Conservation (phyloP, 2,329 filamentous ascomycete species). For the Exutisphaerella laricina region DNA sequence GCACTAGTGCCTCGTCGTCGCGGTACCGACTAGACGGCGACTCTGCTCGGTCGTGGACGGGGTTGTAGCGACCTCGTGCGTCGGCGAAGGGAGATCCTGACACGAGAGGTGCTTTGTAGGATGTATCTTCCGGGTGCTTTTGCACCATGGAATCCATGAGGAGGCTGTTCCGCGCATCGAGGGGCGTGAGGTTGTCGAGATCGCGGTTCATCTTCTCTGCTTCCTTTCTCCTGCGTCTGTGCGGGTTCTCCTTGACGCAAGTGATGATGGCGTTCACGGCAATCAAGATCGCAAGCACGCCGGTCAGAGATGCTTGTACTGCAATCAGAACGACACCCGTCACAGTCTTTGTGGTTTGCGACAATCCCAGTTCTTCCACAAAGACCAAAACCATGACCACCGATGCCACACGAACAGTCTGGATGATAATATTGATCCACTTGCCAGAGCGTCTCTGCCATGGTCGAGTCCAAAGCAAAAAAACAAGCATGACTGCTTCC, state of each 20-base stretch:
- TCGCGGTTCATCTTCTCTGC: conserved; percentile 75
- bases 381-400: conserved; percentile 87
- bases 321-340: conserved; percentile 89
- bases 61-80: conserved; percentile 30
- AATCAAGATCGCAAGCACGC: conserved; percentile 77
- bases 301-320: conserved; percentile 82
- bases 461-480: conserved; percentile 79
- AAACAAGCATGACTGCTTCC: conserved; percentile 69
- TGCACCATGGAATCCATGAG: conserved; percentile 57
- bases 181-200: conserved; percentile 74
- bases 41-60: conserved; percentile 26
- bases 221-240: conserved; percentile 71
- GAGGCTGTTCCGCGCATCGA: conserved; percentile 81
- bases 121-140: conserved; percentile 30
- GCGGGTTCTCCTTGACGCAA: conserved; percentile 82
- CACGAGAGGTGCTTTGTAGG: conserved; percentile 30
- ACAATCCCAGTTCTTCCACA: conserved; percentile 84
- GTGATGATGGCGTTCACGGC: conserved; percentile 79
- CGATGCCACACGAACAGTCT: conserved; percentile 81
- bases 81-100: conserved; percentile 28
- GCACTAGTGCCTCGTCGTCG: conserved; percentile 28
- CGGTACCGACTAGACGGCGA: conserved; percentile 8
- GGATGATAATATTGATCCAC: conserved; percentile 89
- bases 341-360: conserved; percentile 87
- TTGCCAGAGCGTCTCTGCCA: conserved; percentile 83